These are phyloP conservation scores for Cyclostephanos tholiformis DNA, from an alignment of 108 stramenopile genomes.

Conservation along the genomic window DNA sequence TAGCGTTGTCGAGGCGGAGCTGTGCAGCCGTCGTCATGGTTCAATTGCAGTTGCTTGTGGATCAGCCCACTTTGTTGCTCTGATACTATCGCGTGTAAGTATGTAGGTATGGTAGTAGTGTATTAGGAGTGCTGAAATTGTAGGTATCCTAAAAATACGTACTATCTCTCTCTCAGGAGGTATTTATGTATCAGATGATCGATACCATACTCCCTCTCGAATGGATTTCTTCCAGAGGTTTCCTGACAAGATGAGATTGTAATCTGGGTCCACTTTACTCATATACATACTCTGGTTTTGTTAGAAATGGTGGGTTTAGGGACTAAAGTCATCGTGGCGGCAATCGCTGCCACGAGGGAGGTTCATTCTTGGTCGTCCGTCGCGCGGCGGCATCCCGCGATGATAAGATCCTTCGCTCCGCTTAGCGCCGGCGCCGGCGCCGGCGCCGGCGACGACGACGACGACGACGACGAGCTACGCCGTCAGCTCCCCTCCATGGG, in stretches of 20 bases:
- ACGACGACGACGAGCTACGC: slow-evolving; percentile 22
- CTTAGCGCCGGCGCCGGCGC: background rate
- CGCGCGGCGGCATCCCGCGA: slow-evolving; percentile 8
- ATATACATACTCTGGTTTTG: too few species aligned
- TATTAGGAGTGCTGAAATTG: too few species aligned
- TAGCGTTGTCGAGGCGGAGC: slow-evolving; percentile 3
- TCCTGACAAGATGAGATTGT: too few species aligned
- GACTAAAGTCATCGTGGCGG: slow-evolving; percentile 11
- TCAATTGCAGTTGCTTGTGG: background rate
- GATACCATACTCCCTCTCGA: too few species aligned
- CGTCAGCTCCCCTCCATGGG: slow-evolving; percentile 60
- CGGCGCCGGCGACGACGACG: slow-evolving; percentile 2
- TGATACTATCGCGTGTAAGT: too few species aligned
- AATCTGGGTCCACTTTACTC: too few species aligned
- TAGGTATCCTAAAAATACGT: too few species aligned
- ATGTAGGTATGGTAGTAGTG: too few species aligned
- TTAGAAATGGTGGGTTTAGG: background rate
- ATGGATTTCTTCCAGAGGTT: too few species aligned
- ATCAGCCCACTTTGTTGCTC: too few species aligned
- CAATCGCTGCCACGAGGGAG: background rate
- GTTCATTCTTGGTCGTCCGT: slow-evolving; percentile 10
- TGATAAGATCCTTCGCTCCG: background rate
- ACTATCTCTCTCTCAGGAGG: too few species aligned
- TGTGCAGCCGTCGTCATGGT: background rate
- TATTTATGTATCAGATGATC: too few species aligned